phyloP scores from a whole-genome alignment of 306 rosid species.

The Casuarina cunninghamiana region DNA sequence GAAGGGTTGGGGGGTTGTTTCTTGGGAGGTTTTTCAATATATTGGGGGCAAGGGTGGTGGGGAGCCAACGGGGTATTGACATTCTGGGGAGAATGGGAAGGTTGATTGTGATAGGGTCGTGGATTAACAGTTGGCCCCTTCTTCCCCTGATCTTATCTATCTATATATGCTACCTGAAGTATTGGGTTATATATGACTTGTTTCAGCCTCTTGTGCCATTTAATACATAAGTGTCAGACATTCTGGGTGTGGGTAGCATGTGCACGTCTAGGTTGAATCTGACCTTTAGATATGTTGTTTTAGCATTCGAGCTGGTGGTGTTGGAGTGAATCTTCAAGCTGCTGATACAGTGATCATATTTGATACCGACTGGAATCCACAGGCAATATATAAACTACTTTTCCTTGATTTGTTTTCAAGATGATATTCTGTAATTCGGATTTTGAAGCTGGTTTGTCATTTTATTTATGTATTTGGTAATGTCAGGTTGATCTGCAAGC shows the following conservation, averaged over 20 bases:
- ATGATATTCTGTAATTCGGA: not conserved
- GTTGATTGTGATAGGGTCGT: not conserved
- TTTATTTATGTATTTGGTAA: slow-evolving; percentile 28
- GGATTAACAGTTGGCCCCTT: not conserved
- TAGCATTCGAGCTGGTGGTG: slow-evolving; percentile 99
- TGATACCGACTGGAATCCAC: slow-evolving; percentile 99
- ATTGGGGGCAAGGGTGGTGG: too few species aligned
- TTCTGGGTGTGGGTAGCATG: not conserved
- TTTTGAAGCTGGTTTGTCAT: slow-evolving; percentile 21
- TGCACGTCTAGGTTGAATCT: slow-evolving; percentile 1
- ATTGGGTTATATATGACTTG: not conserved
- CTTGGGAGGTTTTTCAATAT: not conserved
- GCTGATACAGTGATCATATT: slow-evolving; percentile 98
- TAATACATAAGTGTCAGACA: not conserved
- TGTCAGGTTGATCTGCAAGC: slow-evolving; percentile 98
- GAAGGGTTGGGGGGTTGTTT: not conserved
- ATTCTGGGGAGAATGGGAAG: not conserved
- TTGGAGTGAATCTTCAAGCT: slow-evolving; percentile 99
- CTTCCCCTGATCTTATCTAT: not conserved
- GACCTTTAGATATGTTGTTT: slow-evolving; percentile 25
- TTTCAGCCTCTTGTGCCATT: slow-evolving; percentile 1
- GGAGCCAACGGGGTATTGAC: not conserved
- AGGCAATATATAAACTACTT: slow-evolving; percentile 50
- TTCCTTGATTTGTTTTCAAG: slow-evolving; percentile 17
- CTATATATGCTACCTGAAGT: not conserved